phyloP scores from a whole-genome alignment of 768 basidiomycete genomes.

The Russula ochroleuca region DNA sequence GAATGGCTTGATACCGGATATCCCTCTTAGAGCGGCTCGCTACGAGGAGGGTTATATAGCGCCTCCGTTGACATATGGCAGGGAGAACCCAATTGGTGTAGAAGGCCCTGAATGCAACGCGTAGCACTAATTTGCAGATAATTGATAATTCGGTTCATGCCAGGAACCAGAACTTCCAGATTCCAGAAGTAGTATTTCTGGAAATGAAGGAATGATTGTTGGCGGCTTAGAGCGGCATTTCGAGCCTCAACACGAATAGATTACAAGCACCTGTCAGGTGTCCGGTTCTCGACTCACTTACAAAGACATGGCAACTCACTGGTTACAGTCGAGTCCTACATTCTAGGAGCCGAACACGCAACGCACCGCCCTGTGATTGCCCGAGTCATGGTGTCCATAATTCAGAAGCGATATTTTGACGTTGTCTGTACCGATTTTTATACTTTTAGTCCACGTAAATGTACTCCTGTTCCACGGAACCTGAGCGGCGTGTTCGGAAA shows the following conservation, averaged over 20 bases:
- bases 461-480: background rate
- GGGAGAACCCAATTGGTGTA: background rate
- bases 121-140: background rate
- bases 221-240: background rate
- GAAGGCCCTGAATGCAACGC: background rate
- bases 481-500: no score
- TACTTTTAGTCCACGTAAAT: background rate
- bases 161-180: no score
- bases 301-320: background rate
- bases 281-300: background rate
- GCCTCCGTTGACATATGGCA: background rate
- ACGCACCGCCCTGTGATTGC: background rate
- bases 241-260: background rate
- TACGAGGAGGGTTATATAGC: conserved; percentile 5
- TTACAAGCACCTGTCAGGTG: background rate
- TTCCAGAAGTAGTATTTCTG: background rate
- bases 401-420: background rate
- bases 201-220: background rate
- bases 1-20: background rate
- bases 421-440: background rate
- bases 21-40: background rate
- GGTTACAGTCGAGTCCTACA: background rate
- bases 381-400: background rate
- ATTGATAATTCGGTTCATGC: conserved; percentile 10
- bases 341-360: background rate